A percentile compares a stretch with the other conserved stretches of the same genome.
These are phyloP conservation scores for Leccinellum luteum DNA, from an alignment of 768 basidiomycete genomes.

Conservation along the genomic window DNA sequence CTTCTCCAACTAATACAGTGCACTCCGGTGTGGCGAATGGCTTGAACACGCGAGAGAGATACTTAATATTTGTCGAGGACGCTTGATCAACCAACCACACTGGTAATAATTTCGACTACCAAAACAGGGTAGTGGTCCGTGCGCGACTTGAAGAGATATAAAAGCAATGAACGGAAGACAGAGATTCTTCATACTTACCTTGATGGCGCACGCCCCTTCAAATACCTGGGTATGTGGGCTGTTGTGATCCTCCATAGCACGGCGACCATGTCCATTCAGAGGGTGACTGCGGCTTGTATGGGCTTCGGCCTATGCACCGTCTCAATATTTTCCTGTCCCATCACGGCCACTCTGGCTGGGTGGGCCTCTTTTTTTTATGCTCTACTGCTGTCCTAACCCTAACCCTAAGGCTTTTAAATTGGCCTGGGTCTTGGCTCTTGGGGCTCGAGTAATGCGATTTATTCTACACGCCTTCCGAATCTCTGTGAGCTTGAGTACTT, in stretches of 20 bases:
- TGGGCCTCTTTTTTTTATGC: constrained; percentile 38
- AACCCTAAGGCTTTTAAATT: too few species aligned
- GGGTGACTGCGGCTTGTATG: constrained; percentile 45
- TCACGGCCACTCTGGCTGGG: constrained; percentile 55
- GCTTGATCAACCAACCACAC: too few species aligned
- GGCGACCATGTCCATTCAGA: constrained; percentile 53
- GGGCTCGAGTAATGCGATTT: too few species aligned
- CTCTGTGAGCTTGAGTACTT: too few species aligned
- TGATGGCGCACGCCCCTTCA: constrained; percentile 58
- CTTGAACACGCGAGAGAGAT: neutral
- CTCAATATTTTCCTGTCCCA: constrained; percentile 77
- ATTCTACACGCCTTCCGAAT: too few species aligned
- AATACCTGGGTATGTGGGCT: constrained; percentile 51
- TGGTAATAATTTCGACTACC: neutral
- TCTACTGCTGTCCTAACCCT: constrained; percentile 18
- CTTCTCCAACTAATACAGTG: neutral
- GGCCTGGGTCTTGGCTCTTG: too few species aligned
- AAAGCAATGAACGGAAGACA: neutral
- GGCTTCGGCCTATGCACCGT: constrained; percentile 74
- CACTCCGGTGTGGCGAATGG: neutral
- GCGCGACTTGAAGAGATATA: constrained; percentile 14
- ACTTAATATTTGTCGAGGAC: too few species aligned
- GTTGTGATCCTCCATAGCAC: constrained; percentile 51
- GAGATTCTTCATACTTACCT: constrained; percentile 50
- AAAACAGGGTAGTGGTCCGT: constrained; percentile 21